These are phyloP conservation scores for Cyclocybe aegerita DNA, from an alignment of 768 basidiomycete species.

Conservation along the genomic window DNA sequence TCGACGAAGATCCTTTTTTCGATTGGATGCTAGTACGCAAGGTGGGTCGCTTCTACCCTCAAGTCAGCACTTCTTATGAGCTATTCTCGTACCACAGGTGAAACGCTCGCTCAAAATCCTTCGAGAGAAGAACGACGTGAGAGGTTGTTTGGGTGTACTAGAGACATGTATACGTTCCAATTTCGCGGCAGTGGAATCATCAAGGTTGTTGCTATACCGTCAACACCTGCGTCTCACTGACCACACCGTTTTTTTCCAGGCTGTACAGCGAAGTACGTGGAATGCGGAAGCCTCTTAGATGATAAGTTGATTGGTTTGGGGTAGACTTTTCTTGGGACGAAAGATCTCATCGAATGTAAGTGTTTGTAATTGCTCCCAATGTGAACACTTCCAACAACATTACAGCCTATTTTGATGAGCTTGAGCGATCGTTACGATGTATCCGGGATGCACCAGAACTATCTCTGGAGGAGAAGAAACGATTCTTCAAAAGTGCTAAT, in stretches of 20 bases:
- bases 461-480: constrained; percentile 83
- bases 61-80: background rate
- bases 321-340: constrained; percentile 91
- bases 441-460: constrained; percentile 74
- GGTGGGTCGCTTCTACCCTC: constrained; percentile 31
- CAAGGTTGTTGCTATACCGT: constrained; percentile 44
- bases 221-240: background rate
- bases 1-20: constrained; percentile 87
- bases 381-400: background rate
- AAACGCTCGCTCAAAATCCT: constrained; percentile 68
- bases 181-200: constrained; percentile 90
- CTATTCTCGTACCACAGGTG: constrained; percentile 45
- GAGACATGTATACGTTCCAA: constrained; percentile 90
- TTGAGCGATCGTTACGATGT: constrained; percentile 72
- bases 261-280: constrained; percentile 88
- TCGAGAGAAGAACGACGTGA: constrained; percentile 76
- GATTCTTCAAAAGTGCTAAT: constrained; percentile 88
- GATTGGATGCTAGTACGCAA: constrained; percentile 87
- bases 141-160: constrained; percentile 85
- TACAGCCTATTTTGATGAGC: constrained; percentile 80
- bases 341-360: constrained; percentile 83
- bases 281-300: constrained; percentile 1
- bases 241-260: constrained; percentile 36
- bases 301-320: constrained; percentile 2
- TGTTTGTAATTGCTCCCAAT: background rate